phyloP scores from a whole-genome alignment of 192 early-diverging fungal species.

The Glomus cerebriforme region DNA sequence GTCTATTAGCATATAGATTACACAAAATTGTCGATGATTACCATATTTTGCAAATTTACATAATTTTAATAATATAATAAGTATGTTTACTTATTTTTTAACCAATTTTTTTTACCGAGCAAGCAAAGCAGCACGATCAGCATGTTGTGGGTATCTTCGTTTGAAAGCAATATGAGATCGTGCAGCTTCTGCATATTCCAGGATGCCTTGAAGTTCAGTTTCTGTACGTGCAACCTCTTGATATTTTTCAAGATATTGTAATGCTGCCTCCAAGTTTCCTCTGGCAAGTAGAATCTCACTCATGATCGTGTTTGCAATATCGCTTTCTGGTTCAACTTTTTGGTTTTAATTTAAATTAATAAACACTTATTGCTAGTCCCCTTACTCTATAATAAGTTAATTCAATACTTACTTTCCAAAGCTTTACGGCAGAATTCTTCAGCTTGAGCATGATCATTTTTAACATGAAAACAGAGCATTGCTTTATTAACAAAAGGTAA shows the following conservation, averaged over 20 bases:
- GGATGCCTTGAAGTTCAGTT: conserved; percentile 82
- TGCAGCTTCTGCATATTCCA: conserved; percentile 34
- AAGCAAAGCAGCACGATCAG: conserved; percentile 2
- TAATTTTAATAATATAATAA: too few relatives aligned
- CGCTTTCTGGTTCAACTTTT: conserved; percentile 91
- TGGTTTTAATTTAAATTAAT: neutral
- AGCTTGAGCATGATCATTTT: conserved; percentile 70
- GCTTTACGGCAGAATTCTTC: conserved; percentile 78
- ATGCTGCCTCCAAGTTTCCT: conserved; percentile 83
- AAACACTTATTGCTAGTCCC: neutral
- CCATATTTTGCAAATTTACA: too few relatives aligned
- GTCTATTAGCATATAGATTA: too few relatives aligned
- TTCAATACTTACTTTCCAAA: conserved; percentile 54
- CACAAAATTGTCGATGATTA: too few relatives aligned
- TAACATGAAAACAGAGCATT: conserved; percentile 76
- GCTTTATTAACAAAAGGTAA: conserved; percentile 99
- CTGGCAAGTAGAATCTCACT: conserved; percentile 83
- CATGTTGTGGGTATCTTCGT: conserved; percentile 18
- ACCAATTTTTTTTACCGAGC: neutral
- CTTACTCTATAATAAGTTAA: neutral
- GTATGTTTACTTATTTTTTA: too few relatives aligned
- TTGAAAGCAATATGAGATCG: conserved; percentile 18
- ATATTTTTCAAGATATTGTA: conserved; percentile 80
- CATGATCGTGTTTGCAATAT: conserved; percentile 84
- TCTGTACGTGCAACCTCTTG: conserved; percentile 85